phyloP scores from a whole-genome alignment of 75 land plant genomes.

The Adiantum capillusveneris region DNA sequence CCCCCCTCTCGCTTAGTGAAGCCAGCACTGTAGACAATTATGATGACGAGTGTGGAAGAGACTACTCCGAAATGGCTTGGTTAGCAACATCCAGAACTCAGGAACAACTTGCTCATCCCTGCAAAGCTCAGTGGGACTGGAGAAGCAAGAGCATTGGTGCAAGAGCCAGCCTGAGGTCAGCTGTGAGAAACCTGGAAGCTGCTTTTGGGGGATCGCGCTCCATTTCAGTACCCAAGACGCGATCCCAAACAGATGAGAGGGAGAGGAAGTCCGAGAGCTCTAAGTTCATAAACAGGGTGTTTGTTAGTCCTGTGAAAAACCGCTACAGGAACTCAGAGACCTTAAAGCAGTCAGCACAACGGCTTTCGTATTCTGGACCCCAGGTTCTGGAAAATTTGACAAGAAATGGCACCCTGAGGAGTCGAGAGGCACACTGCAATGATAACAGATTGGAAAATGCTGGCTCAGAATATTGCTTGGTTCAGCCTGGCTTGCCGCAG shows the following conservation, averaged over 20 bases:
- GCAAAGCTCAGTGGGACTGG: background rate
- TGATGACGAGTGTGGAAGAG: no score
- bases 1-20: no score
- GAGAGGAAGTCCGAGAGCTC: background rate
- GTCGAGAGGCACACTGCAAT: no score
- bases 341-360: background rate
- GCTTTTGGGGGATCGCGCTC: background rate
- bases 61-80: no score
- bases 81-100: no score
- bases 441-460: no score
- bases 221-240: background rate
- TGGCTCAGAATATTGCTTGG: no score
- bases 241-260: background rate
- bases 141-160: constrained; percentile 4
- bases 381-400: no score
- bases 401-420: no score
- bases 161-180: constrained; percentile 1
- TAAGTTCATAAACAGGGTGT: background rate
- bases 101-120: background rate
- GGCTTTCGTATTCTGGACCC: no score
- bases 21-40: no score
- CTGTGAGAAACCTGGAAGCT: constrained; percentile 1
- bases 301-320: background rate
- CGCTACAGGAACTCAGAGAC: background rate
- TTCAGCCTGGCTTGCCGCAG: no score